These are phyloP conservation scores for Microthyrium microscopicum DNA, from an alignment of 2,329 filamentous ascomycete genomes.

Conservation along the genomic window DNA sequence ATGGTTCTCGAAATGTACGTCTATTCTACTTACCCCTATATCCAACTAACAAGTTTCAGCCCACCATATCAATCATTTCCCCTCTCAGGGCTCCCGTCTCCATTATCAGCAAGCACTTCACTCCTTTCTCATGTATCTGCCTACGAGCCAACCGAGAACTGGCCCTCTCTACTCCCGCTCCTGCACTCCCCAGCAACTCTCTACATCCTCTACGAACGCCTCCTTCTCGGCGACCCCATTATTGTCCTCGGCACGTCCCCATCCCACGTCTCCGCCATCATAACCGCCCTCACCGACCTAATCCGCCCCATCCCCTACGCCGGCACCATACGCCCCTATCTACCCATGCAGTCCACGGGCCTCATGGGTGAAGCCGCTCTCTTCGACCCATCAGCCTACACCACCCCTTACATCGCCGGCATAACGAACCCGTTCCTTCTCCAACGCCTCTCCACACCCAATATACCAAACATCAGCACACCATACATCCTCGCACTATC, in stretches of 20 bases:
- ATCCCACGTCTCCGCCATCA: slow-evolving; percentile 22
- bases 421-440: slow-evolving; percentile 26
- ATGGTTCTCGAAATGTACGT: slow-evolving; percentile 20
- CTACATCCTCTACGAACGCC: slow-evolving; percentile 23
- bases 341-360: slow-evolving; percentile 28
- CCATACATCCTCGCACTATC: slow-evolving; percentile 21
- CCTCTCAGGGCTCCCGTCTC: slow-evolving; percentile 18
- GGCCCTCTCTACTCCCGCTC: slow-evolving; percentile 22
- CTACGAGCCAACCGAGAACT: slow-evolving; percentile 23
- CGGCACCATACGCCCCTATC: slow-evolving; percentile 23
- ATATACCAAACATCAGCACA: slow-evolving; percentile 4
- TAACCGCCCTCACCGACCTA: slow-evolving; percentile 23
- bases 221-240: slow-evolving; percentile 24
- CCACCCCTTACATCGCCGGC: slow-evolving; percentile 22
- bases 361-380: slow-evolving; percentile 10
- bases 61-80: slow-evolving; percentile 24
- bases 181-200: slow-evolving; percentile 25
- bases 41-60: slow-evolving; percentile 5
- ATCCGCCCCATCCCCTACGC: slow-evolving; percentile 24
- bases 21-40: not conserved
- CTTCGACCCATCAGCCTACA: slow-evolving; percentile 9
- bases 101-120: slow-evolving; percentile 10
- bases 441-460: slow-evolving; percentile 17
- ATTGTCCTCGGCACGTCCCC: slow-evolving; percentile 25
- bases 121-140: slow-evolving; percentile 20